Evolutionary conservation across 2,329 filamentous ascomycete species (phyloP), one percentile per base, ranked within the genome.

Genomic region (Fusarium pilosicola): DNA sequence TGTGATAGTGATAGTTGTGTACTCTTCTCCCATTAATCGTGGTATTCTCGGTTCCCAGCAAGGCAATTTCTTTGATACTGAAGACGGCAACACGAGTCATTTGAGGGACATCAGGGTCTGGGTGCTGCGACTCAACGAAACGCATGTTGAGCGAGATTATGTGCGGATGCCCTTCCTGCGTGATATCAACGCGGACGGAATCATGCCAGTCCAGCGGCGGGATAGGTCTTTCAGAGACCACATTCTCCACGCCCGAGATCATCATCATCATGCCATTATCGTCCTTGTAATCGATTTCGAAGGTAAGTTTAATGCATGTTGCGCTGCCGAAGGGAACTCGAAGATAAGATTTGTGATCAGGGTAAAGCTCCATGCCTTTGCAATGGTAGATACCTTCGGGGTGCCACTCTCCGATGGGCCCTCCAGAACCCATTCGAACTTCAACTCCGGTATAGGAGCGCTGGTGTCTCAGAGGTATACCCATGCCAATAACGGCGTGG

Each of bases 81-180:
- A 74, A 76, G 14, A 75, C 48, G 14, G 51, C 65, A 28, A 65
- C 61, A 20, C 65, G 42, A 9, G 65, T 62, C 24, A 32, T 34
- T 8, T 44, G 28, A 6, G 48, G 46, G 15, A 6, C 5, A 9
- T 26, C 15, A 2, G 49, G 26, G 15, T 56, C 45, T 6, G n/a
- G 7, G 14, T 39, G n/a, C 24, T 66, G 65, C 6, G 48, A 54
- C 18, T 74, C 58, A 13, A 75, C 68, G 57, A 76, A 67, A 20
- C 74, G 74, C 10, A 76, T 20, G 51, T 73, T 73, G 51, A 76
- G 60, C 1, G 64, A 72, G 34, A 77, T 49, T n/a, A 56, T 62
- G 56, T 68, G 38, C 5, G 54, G 44, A 20, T 59, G 54, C 11
- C 55, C 51, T 15, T 54, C 44, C 58, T 77, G 74, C 5, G 34